A percentile compares a stretch with the other conserved stretches of the same genome.
Evolutionary conservation across 495 filamentous ascomycete genomes (phyloP).

Genomic region (Penicillium tannophilum): DNA sequence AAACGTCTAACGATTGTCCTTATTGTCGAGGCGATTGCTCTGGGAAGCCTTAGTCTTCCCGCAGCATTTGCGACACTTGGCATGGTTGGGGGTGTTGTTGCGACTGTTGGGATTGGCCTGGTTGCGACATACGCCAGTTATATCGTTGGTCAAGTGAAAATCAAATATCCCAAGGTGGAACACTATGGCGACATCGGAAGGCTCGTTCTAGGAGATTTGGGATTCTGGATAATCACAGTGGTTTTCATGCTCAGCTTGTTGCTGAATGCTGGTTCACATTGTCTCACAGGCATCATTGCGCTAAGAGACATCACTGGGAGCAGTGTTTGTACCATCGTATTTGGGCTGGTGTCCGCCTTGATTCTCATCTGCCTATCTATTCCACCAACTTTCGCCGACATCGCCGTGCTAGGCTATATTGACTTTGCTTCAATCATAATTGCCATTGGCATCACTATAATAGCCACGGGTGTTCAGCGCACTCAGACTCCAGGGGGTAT

Average conservation of each 20-base stretch:
- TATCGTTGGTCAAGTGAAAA: slow-evolving; percentile 66
- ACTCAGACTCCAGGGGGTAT: not conserved
- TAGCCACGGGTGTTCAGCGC: not conserved
- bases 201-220: slow-evolving; percentile 58
- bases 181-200: slow-evolving; percentile 65
- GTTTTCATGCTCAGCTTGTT: slow-evolving; percentile 60
- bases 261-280: slow-evolving; percentile 68
- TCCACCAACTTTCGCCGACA: slow-evolving; percentile 50
- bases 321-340: slow-evolving; percentile 61
- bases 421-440: not conserved
- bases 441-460: slow-evolving; percentile 3
- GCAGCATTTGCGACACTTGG: slow-evolving; percentile 59
- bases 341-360: slow-evolving; percentile 58
- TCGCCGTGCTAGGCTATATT: slow-evolving; percentile 51
- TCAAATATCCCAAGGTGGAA: slow-evolving; percentile 60
- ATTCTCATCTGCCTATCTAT: slow-evolving; percentile 61
- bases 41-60: slow-evolving; percentile 57
- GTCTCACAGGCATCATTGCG: slow-evolving; percentile 67
- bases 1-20: slow-evolving; percentile 35
- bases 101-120: slow-evolving; percentile 56
- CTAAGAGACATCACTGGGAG: slow-evolving; percentile 60
- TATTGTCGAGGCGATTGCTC: slow-evolving; percentile 63
- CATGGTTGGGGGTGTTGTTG: slow-evolving; percentile 55
- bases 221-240: slow-evolving; percentile 58
- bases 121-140: slow-evolving; percentile 69